Conservation (phyloP, 495 filamentous ascomycete species). For the Entonaema liquescens region DNA sequence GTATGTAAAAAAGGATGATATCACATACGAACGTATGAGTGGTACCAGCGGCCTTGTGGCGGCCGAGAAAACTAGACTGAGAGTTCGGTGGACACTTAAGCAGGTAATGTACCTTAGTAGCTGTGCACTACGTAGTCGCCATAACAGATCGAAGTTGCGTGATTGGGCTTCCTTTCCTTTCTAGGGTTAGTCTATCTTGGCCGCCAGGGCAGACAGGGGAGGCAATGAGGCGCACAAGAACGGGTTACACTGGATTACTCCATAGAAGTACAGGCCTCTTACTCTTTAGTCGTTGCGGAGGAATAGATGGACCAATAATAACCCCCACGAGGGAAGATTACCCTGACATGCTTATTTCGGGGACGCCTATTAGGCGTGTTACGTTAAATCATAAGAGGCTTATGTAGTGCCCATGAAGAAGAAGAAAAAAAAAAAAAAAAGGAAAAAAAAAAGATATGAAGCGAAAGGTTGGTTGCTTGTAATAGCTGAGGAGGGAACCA, state of each 20-base stretch:
- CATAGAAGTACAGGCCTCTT: conserved; percentile 9
- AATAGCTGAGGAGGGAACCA: neutral
- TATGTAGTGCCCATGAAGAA: neutral
- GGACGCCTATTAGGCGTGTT: conserved; percentile 11
- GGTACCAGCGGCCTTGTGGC: neutral
- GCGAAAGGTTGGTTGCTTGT: neutral
- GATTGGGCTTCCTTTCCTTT: conserved; percentile 14
- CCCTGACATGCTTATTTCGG: conserved; percentile 24
- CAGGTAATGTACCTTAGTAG: neutral
- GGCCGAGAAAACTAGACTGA: neutral
- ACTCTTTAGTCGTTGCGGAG: conserved; percentile 19
- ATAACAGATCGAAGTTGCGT: conserved; percentile 33
- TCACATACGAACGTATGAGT: neutral
- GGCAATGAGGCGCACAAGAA: conserved; percentile 4
- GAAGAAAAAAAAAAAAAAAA: neutral
- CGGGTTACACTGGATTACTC: conserved; percentile 4
- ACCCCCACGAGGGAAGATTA: conserved; percentile 16
- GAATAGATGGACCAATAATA: conserved; percentile 17
- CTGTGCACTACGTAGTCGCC: conserved; percentile 12
- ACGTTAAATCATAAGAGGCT: neutral
- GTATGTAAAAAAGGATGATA: neutral
- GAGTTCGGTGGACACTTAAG: conserved; percentile 5
- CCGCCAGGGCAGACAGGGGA: neutral
- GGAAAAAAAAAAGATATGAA: neutral
- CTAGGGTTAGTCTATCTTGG: conserved; percentile 9